Percentiles rank a stretch among this genome's conserved stretches.
Evolutionary conservation across 129 eudicot genomes (phyloP).

Genomic region (Tanacetum coccineum): DNA sequence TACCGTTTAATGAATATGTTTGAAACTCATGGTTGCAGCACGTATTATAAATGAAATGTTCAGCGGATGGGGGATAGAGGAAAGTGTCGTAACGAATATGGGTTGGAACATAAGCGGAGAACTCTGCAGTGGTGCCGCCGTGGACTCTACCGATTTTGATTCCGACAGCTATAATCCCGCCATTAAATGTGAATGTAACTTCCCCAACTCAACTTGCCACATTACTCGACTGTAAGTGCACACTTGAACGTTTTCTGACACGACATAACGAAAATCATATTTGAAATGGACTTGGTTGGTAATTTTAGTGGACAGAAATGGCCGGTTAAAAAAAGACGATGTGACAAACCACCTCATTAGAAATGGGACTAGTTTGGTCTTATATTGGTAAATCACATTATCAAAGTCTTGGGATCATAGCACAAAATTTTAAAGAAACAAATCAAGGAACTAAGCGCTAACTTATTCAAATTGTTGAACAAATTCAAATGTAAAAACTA

Average conservation of each 20-base stretch:
- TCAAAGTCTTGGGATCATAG: too few species aligned
- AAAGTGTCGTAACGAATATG: background rate
- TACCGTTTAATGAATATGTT: background rate
- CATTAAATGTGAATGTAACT: slow-evolving; percentile 61
- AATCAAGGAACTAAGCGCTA: too few species aligned
- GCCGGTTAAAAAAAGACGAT: too few species aligned
- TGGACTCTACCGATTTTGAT: slow-evolving; percentile 23
- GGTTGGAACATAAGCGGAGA: slow-evolving; percentile 68
- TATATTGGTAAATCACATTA: too few species aligned
- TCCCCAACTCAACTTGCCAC: slow-evolving; percentile 45
- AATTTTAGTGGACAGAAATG: background rate
- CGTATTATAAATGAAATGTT: slow-evolving; percentile 44
- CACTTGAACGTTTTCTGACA: background rate
- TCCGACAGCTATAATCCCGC: slow-evolving; percentile 31
- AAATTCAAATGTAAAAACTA: too few species aligned
- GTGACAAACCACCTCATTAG: too few species aligned
- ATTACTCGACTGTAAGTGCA: slow-evolving; percentile 50
- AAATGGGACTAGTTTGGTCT: too few species aligned
- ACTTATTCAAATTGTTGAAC: too few species aligned
- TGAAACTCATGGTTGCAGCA: slow-evolving; percentile 33
- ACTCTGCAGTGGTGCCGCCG: slow-evolving; percentile 64
- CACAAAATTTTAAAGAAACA: too few species aligned
- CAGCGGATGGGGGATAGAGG: slow-evolving; percentile 35
- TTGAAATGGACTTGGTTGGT: too few species aligned
- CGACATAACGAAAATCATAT: too few species aligned